These are phyloP conservation scores for Trametes cingulata DNA, from an alignment of 768 basidiomycete species.

Conservation along the genomic window DNA sequence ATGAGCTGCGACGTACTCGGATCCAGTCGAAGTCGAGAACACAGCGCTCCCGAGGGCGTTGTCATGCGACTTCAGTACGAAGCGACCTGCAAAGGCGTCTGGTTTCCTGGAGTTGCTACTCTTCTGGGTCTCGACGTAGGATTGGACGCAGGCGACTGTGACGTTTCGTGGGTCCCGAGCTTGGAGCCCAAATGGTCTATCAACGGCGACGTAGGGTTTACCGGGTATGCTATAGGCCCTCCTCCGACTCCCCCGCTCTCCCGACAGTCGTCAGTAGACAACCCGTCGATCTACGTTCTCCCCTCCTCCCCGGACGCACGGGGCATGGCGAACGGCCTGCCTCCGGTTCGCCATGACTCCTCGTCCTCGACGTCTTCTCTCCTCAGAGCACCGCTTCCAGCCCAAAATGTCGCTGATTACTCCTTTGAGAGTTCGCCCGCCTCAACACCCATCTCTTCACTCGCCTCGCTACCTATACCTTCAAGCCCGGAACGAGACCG, in stretches of 20 bases:
- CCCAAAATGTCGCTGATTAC: constrained; percentile 63
- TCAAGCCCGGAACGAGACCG: constrained; percentile 36
- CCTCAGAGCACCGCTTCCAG: constrained; percentile 73
- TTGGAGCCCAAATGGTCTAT: constrained; percentile 58
- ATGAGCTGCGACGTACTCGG: constrained; percentile 64
- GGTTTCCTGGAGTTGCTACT: constrained; percentile 84
- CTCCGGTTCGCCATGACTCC: constrained; percentile 26
- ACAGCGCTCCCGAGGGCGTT: constrained; percentile 44
- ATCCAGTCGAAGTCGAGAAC: constrained; percentile 32
- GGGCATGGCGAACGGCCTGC: constrained; percentile 15
- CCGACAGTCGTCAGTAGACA: constrained; percentile 42
- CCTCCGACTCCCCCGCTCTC: constrained; percentile 39
- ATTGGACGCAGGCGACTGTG: constrained; percentile 66
- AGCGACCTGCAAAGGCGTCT: constrained; percentile 72
- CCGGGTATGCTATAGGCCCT: constrained; percentile 63
- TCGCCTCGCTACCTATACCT: constrained; percentile 42
- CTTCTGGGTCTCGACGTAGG: constrained; percentile 76
- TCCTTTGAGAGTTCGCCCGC: constrained; percentile 71
- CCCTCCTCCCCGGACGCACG: constrained; percentile 27
- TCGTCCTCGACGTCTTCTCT: constrained; percentile 45
- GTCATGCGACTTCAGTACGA: constrained; percentile 70
- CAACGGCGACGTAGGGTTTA: constrained; percentile 64
- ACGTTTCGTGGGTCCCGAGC: constrained; percentile 65
- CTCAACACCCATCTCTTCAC: constrained; percentile 45
- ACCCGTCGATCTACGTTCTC: constrained; percentile 25